Evolutionary conservation across 805 yeast species (phyloP).

Genomic region (Starmerella floricola): DNA sequence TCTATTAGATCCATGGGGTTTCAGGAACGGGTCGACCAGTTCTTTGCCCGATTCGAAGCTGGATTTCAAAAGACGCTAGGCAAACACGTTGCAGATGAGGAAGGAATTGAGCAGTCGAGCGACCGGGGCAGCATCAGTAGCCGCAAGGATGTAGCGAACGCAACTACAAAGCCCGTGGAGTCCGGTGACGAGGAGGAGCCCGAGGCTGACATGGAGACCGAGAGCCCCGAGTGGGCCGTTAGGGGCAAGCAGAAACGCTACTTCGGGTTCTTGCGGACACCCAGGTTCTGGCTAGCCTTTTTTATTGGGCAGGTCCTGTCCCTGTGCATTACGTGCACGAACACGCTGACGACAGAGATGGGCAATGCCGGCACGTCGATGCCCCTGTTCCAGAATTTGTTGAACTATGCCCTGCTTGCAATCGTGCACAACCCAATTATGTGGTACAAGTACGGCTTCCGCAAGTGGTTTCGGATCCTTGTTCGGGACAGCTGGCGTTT

Average conservation of each 20-base stretch:
- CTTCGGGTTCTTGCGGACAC: conserved; percentile 27
- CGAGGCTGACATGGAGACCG: neutral
- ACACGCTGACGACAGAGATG: conserved; percentile 34
- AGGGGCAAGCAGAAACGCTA: conserved; percentile 15
- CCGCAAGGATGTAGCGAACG: neutral
- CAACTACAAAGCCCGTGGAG: no score
- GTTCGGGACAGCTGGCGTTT: conserved; percentile 34
- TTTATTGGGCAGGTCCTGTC: conserved; percentile 35
- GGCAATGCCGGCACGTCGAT: conserved; percentile 31
- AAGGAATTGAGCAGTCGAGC: no score
- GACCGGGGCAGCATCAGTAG: neutral
- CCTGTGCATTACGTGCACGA: conserved; percentile 33
- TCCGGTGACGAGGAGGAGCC: no score
- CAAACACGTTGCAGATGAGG: conserved; percentile 1
- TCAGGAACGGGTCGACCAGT: conserved; percentile 8
- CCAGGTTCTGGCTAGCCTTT: conserved; percentile 33
- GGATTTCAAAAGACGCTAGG: conserved; percentile 18
- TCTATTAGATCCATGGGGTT: neutral
- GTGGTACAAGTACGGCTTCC: conserved; percentile 31
- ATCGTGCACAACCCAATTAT: conserved; percentile 33
- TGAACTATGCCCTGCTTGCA: conserved; percentile 32
- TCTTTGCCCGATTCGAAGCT: conserved; percentile 12
- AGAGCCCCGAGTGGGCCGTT: conserved; percentile 14
- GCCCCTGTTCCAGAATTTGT: conserved; percentile 36
- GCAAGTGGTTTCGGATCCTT: conserved; percentile 27